Conservation (phyloP, 306 rosid genomes). For the Senna tora region DNA sequence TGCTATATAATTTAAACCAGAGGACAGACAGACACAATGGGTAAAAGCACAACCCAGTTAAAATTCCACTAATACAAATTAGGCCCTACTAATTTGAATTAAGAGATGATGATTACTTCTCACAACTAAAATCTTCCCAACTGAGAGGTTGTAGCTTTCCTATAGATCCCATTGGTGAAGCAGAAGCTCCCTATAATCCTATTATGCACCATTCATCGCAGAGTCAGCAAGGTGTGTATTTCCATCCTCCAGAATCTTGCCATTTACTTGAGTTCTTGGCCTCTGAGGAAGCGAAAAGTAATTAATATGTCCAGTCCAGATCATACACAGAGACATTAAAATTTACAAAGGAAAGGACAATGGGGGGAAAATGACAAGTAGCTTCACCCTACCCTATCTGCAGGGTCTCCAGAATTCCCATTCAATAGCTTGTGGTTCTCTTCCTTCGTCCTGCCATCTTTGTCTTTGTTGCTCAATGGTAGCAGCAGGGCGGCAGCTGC, state of each 20-base stretch:
- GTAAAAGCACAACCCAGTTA: conserved; percentile 49
- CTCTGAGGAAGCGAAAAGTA: conserved; percentile 60
- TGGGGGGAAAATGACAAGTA: conserved; percentile 18
- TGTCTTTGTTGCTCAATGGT: conserved; percentile 83
- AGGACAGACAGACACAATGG: conserved; percentile 36
- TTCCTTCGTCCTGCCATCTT: conserved; percentile 72
- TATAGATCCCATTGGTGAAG: conserved; percentile 45
- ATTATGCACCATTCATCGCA: conserved; percentile 70
- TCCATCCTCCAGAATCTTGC: conserved; percentile 83
- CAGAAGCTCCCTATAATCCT: conserved; percentile 36
- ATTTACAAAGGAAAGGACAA: not conserved
- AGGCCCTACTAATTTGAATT: conserved; percentile 34
- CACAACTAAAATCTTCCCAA: conserved; percentile 35
- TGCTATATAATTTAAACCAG: conserved; percentile 42
- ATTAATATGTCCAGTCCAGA: conserved; percentile 25
- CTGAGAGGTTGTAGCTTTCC: conserved; percentile 43
- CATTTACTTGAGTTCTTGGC: conserved; percentile 90
- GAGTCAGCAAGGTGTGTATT: conserved; percentile 67
- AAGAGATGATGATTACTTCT: conserved; percentile 18
- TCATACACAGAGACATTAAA: conserved; percentile 24
- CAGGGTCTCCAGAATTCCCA: conserved; percentile 83
- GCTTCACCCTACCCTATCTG: conserved; percentile 69
- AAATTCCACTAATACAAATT: conserved; percentile 49
- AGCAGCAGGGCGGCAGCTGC: conserved; percentile 57
- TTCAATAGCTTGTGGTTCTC: conserved; percentile 91